Evolutionary conservation across 2,329 filamentous ascomycete genomes (phyloP), one percentile per base, ranked within the genome.

Genomic region (Alternaria consortialis): DNA sequence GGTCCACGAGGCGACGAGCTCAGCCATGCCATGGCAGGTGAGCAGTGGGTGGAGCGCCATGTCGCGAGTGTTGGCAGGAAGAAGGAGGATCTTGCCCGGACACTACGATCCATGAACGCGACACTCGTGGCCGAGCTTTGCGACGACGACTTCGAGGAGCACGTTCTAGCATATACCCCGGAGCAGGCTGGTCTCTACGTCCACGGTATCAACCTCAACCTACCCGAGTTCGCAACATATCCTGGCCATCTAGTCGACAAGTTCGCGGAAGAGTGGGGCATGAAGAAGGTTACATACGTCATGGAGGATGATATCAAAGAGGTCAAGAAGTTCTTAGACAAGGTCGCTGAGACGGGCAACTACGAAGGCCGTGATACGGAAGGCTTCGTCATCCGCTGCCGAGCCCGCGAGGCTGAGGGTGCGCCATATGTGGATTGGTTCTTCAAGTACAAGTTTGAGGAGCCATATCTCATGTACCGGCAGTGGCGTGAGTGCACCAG

Each of bases 361-460:
- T 94, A 97, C 80, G 90, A 91, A 64, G 94, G 94, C 9, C 91
- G 94, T 55, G 94, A 98, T 69, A 94, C 97, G 0, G 95, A 99
- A 80, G 95, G 95, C 4, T 99, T 99, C 71, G 95, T 99, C 58
- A 91, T 99, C 69, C 90, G 95, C 57, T 98, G 95, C 63, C 85
- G 92, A 88, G 81, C 88, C 83, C 83, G 84, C 75, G 79, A 88
- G 29, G 82, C 83, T 0, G 81, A 79, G 1, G 75, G 77, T 13
- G 78, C 77, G 2, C 85, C 87, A 0, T 95, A 89, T 77, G 82
- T 87, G n/a, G 94, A 99, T 77, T 99, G 95, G 95, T 99, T 99
- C 80, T 99, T 99, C 89, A 99, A 99, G 80, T 99, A 94, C 87
- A 99, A 99, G 82, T 99, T 99, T 62, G 95, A 99, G 75, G 95